Base-by-base conservation (phyloP, 1,284 basidiomycete genomes). In the Cryptococcus maquisensis region DNA sequence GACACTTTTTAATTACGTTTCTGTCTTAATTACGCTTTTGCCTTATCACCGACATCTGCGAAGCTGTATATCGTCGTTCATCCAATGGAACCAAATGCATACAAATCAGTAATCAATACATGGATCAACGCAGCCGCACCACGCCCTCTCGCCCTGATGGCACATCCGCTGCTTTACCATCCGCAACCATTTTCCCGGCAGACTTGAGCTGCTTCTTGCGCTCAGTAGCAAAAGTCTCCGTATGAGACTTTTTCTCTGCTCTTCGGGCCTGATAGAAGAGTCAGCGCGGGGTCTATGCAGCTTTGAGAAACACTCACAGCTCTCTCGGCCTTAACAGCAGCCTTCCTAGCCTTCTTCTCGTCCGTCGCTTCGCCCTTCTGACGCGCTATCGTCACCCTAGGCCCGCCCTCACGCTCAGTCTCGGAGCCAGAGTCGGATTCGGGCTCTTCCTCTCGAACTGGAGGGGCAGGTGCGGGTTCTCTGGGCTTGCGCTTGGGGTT, bases 341-440 rank as follows among this genome's bases (percentile, higher is more conserved):
- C 80, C 74, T 98, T 99, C 20, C 96, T 83, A 0, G 84, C 83
- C 67, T 86, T 91, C 75, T 90, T 91, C 44, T 90, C 91, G 63
- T 93, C 92, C 54, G 84, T 83, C 3, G 84, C 82, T 76, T 99
- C 96, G 59, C 85, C 81, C 60, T 86, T 86, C 0, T 84, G 78
- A 23, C 94, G 82, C n/a, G 82, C 76, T 50, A 90, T 73, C 1
- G 77, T 78, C 20, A 69, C 69, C 40, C 60, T 56, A 24, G 66
- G 59, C 2, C 50, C 40, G 39, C 59, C 59, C 49, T 74, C 71
- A n/a, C 57, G 55, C 57, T 73, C 71, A 4, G 71, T 76, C 55
- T 75, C 74, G 18, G 71, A 77, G 49, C 62, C 66, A 52, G 63
- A 65, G 51, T 80, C 79, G 13, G 79, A 77, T 8, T 75, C 66